These are phyloP conservation scores for Hypericum perforatum DNA, from an alignment of 345 rosid species.

Conservation along the genomic window DNA sequence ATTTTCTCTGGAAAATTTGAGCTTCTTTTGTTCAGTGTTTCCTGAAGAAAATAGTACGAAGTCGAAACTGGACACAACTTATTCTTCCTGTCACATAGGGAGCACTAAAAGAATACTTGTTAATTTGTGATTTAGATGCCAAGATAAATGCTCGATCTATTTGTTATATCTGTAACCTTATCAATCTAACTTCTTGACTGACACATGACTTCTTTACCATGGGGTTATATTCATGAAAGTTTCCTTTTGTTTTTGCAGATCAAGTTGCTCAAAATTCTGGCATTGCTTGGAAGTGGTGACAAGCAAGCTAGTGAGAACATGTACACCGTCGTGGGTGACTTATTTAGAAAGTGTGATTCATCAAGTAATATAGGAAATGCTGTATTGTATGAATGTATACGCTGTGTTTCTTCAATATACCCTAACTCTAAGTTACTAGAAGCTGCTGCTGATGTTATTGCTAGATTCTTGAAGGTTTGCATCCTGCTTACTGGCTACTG, in stretches of 20 bases:
- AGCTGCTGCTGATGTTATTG: constrained; percentile 78
- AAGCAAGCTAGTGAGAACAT: constrained; percentile 86
- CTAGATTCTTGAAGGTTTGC: constrained; percentile 84
- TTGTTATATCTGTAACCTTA: too few species aligned
- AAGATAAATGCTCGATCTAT: too few species aligned
- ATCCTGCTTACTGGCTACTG: constrained; percentile 7
- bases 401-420: constrained; percentile 82
- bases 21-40: too few species aligned
- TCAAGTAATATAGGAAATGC: constrained; percentile 93
- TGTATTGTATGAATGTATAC: constrained; percentile 73
- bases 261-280: constrained; percentile 83
- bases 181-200: constrained; percentile 1
- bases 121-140: too few species aligned
- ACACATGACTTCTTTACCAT: background rate
- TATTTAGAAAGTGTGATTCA: constrained; percentile 82
- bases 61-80: too few species aligned
- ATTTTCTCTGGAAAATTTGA: too few species aligned
- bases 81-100: too few species aligned
- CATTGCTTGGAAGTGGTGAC: constrained; percentile 91
- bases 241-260: constrained; percentile 42
- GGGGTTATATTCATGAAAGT: constrained; percentile 7
- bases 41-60: too few species aligned
- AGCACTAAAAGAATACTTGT: too few species aligned
- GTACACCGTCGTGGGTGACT: constrained; percentile 89
- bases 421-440: constrained; percentile 77